Base-by-base conservation (phyloP, 495 filamentous ascomycete species). In the Tuber magnatum region DNA sequence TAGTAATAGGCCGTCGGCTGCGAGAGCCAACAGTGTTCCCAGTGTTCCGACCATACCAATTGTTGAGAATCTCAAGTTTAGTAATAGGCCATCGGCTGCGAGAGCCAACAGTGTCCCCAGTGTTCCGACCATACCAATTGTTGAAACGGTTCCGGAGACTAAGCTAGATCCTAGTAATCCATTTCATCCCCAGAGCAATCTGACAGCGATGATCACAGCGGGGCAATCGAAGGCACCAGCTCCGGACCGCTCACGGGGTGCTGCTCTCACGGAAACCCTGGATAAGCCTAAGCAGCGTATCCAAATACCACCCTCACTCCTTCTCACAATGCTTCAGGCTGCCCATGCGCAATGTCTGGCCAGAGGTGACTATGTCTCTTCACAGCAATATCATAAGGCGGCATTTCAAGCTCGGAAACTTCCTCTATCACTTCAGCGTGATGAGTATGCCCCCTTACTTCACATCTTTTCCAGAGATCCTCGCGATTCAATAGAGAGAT, bases 331-430 rank as follows among this genome's bases (percentile, higher is more conserved):
- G 91, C 86, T 92, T 69, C 88, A 90, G 74, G 89, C 90, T 28
- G 91, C 91, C 20, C 88, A 87, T 61, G 86, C 87, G 14, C 90
- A 92, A 78, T 91, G 90, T 51, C 86, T 88, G 72, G 88, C 89
- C 46, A 87, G 90, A 75, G 90, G 89, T 1, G 91, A 92, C 79
- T 92, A 89, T 78, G 89, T 92, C 73, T 88, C 87, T 56, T 90
- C 91, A 4, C 90, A 92, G 76, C 84, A 90, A 18, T 93, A 91
- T 81, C 91, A 88, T 87, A 89, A 87, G 80, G 91, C 91, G 0
- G 82, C 91, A 38, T 86, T 90, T 74, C 89, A 90, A 75, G 84
- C 92, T 43, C 87, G 87, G 71, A 86, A 87, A 70, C 80, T 92
- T n/a, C 88, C 90, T 18, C 84, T 88, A 22, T 90, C 90, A 3